These are phyloP conservation scores for Kwoniella mangroviensis DNA, from an alignment of 768 basidiomycete species.

Conservation along the genomic window DNA sequence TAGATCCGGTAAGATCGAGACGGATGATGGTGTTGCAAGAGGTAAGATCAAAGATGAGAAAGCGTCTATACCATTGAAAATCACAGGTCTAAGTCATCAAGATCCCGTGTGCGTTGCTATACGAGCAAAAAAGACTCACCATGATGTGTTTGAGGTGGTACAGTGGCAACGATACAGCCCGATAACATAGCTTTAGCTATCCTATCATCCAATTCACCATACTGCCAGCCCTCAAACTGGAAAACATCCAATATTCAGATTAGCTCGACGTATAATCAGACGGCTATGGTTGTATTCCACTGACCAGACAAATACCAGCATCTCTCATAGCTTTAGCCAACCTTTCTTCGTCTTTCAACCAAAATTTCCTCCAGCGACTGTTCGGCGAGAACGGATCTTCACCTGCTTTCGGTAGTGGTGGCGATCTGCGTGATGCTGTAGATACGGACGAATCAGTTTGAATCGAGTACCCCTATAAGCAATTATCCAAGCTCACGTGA, in stretches of 20 bases:
- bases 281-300: background rate
- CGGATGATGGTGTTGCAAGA: constrained; percentile 6
- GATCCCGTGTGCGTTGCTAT: background rate
- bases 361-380: constrained; percentile 17
- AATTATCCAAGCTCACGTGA: constrained; percentile 3
- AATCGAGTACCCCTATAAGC: background rate
- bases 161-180: constrained; percentile 38
- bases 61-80: constrained; percentile 10
- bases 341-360: constrained; percentile 22
- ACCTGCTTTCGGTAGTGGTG: background rate
- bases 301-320: constrained; percentile 21
- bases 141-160: constrained; percentile 25
- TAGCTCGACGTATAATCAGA: background rate
- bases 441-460: background rate
- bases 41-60: constrained; percentile 29
- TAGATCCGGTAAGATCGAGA: background rate
- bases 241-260: background rate
- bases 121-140: constrained; percentile 18
- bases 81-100: no score
- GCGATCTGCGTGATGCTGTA: constrained; percentile 8
- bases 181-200: constrained; percentile 37
- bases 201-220: constrained; percentile 22
- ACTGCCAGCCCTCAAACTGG: constrained; percentile 33
- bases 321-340: constrained; percentile 22
- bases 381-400: constrained; percentile 16